phyloP scores from a whole-genome alignment of 2,329 filamentous ascomycete species.

The Colletotrichum liaoningense region DNA sequence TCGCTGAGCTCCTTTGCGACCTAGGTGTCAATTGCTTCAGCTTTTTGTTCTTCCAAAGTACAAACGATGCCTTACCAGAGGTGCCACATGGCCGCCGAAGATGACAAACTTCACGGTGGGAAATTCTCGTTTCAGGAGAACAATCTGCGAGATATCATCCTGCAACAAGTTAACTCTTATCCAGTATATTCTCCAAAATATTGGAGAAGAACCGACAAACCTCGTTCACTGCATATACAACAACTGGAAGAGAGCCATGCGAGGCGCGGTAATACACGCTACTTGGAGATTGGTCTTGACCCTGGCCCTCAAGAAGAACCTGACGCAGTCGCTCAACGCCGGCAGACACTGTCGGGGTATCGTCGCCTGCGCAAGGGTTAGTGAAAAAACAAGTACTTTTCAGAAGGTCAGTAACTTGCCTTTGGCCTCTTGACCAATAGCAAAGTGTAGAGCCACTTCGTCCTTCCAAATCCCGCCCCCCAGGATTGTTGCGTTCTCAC shows the following conservation, averaged over 20 bases:
- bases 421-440: constrained; percentile 48
- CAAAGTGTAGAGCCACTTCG: constrained; percentile 55
- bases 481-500: constrained; percentile 48
- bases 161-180: constrained; percentile 24
- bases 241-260: not conserved
- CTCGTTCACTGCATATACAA: constrained; percentile 16
- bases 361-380: not conserved
- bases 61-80: constrained; percentile 41
- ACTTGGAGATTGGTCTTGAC: not conserved
- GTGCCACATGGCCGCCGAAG: constrained; percentile 50
- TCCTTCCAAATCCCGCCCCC: constrained; percentile 53
- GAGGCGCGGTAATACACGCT: not conserved
- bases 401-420: constrained; percentile 7
- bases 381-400: fast-evolving
- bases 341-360: constrained; percentile 18
- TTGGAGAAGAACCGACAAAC: not conserved
- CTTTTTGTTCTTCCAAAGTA: not conserved
- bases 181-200: too few relatives aligned
- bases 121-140: constrained; percentile 50
- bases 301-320: not conserved
- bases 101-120: constrained; percentile 48
- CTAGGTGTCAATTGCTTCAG: constrained; percentile 30
- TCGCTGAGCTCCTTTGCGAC: constrained; percentile 50
- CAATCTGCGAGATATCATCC: constrained; percentile 53
- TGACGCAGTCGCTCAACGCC: constrained; percentile 5